Base-by-base conservation (phyloP, 2,329 filamentous ascomycete genomes). In the Pseudocercospora fuligena region DNA sequence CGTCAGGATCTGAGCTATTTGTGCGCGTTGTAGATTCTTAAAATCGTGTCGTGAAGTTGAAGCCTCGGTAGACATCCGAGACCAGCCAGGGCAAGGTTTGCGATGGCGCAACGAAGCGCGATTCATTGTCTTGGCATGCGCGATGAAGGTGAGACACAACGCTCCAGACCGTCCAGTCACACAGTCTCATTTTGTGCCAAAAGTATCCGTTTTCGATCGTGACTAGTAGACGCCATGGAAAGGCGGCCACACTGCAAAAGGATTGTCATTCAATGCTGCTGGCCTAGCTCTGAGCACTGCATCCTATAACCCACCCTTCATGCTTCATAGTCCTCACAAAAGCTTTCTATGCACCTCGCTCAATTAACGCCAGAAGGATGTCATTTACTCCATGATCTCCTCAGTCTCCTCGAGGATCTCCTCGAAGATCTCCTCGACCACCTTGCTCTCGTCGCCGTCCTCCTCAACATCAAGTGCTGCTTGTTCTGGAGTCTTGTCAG, bases 331-430 rank as follows among this genome's bases (percentile, higher is more conserved):
- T 58, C 16, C 31, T 40, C 25, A 23, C 56, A 58, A 58, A 58
- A 58, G 56, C 29, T 43, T n/a, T 58, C 25, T 36, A 40, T 58
- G 56, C 56, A 58, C 33, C 31, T 43, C 56, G 56, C 56, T 58
- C 12, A 16, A 12, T 7, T 21, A 43, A 33, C 53, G 53, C 25
- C 53, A 33, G 27, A 56, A 31, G 29, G 7, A 56, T 29, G 8
- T 43, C 19, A 36, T 62, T 63, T 74, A 76, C 36, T 75, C 80
- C 71, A 87, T 80, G 72, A 92, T 84, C 82, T 98, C 95, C 85
- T 98, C 95, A 66, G 85, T 90, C 87, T 97, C 92, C 82, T 94
- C 90, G 69, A 92, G 81, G 73, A 91, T 94, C 83, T 97, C 94
- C 82, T 98, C 95, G 70, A 97, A 93, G 69, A 96, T 89, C 75